Conservation (phyloP, 192 early-diverging fungal species). For the Rhizoclosmatium sp. region DNA sequence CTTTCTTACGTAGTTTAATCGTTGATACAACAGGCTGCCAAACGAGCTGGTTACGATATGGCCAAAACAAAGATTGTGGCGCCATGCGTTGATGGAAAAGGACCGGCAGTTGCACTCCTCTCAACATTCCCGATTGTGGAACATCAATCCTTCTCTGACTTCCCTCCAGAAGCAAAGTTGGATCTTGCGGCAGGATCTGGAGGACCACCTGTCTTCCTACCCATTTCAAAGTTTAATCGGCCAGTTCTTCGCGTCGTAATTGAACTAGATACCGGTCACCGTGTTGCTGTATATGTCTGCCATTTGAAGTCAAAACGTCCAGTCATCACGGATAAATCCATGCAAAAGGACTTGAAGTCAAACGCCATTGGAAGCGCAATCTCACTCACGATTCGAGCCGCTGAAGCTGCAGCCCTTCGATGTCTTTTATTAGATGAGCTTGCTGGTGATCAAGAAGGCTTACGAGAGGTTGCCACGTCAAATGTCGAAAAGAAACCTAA, state of each 20-base stretch:
- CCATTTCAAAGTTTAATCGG: slow-evolving; percentile 10
- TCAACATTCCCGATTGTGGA: slow-evolving; percentile 9
- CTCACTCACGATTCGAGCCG: slow-evolving; percentile 28
- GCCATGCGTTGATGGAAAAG: not conserved
- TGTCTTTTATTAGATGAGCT: slow-evolving; percentile 30
- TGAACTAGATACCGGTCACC: slow-evolving; percentile 13
- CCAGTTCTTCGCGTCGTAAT: slow-evolving; percentile 21
- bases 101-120: slow-evolving; percentile 17
- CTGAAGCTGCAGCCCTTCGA: slow-evolving; percentile 30
- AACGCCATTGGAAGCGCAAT: slow-evolving; percentile 25
- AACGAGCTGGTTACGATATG: slow-evolving; percentile 27
- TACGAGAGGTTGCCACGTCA: not conserved
- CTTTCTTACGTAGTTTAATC: no score
- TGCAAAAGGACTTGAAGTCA: slow-evolving; percentile 9
- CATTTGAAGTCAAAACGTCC: slow-evolving; percentile 31
- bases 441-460: slow-evolving; percentile 22
- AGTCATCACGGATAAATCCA: not conserved
- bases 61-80: not conserved
- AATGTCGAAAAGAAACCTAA: not conserved
- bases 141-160: not conserved
- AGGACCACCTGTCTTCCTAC: slow-evolving; percentile 3
- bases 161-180: slow-evolving; percentile 10
- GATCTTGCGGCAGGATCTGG: slow-evolving; percentile 18
- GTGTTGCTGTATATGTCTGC: slow-evolving; percentile 10
- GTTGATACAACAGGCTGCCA: not conserved